Evolutionary conservation across 805 yeast genomes (phyloP).

Genomic region (Candida boleticola): DNA sequence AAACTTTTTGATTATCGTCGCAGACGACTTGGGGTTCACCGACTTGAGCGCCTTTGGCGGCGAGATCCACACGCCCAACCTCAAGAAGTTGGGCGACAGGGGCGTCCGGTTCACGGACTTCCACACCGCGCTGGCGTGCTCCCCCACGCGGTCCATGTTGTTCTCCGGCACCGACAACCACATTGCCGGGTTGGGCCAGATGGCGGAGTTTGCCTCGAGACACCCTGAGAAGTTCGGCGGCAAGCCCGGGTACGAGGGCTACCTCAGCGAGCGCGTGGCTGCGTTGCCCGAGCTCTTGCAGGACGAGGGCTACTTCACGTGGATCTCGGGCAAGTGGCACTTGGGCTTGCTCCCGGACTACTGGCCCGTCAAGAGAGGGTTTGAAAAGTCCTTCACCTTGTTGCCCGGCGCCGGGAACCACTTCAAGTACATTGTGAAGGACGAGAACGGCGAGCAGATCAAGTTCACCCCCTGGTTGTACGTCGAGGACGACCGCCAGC

Average conservation of each 20-base stretch:
- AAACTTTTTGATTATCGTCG: conserved; percentile 54
- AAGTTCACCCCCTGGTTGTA: conserved; percentile 40
- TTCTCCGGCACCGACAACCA: conserved; percentile 62
- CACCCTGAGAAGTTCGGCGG: conserved; percentile 39
- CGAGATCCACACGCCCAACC: conserved; percentile 55
- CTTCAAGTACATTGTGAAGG: conserved; percentile 44
- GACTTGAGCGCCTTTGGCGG: conserved; percentile 55
- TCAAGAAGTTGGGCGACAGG: conserved; percentile 39
- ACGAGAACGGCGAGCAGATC: conserved; percentile 23
- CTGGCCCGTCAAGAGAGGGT: conserved; percentile 51
- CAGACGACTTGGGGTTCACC: conserved; percentile 62
- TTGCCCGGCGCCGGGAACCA: conserved; percentile 61
- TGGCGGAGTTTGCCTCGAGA: conserved; percentile 45
- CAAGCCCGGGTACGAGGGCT: conserved; percentile 57
- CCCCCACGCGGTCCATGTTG: conserved; percentile 63
- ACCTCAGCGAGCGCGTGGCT: conserved; percentile 49
- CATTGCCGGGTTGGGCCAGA: conserved; percentile 58
- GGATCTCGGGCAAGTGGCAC: conserved; percentile 62
- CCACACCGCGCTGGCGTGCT: conserved; percentile 64
- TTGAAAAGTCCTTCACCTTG: conserved; percentile 47
- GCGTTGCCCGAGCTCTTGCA: conserved; percentile 51
- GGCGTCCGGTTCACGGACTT: conserved; percentile 56
- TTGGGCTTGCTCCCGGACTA: conserved; percentile 47
- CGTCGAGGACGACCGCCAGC: conserved; percentile 34
- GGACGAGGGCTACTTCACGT: conserved; percentile 49